Base-by-base conservation (phyloP, 257 asterid genomes). In the Penstemon davidsonii region DNA sequence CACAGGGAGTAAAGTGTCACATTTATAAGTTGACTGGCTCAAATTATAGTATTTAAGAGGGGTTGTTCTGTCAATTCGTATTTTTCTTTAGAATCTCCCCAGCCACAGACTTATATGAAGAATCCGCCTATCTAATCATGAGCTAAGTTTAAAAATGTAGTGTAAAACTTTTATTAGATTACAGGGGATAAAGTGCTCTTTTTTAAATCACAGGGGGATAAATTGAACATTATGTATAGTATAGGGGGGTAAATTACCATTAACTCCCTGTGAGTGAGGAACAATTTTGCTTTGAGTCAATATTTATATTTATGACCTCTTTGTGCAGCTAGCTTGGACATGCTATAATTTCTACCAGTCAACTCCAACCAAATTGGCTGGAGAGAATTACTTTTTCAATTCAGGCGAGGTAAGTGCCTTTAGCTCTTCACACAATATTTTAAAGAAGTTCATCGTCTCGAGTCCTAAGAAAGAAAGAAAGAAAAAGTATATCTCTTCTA, bases 341-440 rank as follows among this genome's bases (percentile, higher is more conserved):
- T 95, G 99, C 81, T 95, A 95, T 83, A 95, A 95, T 75, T 95
- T 95, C 82, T 95, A 95, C 80, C 92, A 89, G 82, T 87, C 92
- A 53, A 95, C 99, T 40, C 96, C 99, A 40, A 95, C 99, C 40
- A 95, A 95, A 81, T 83, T 95, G 85, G 99, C 99, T 44, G 99
- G 99, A 66, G 99, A 94, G 82, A 95, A 95, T 81, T 95, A 95
- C 75, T 86, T 87, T 71, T 95, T 95, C 71, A 72, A 82, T 74
- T 73, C 85, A 4, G 98, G 90, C 55, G 96, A 91, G 88, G 99
- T 91, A 61, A 54, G 41, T 53, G 55, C 50, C 56, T 59, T 66
- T 50, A 55, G 9, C 46, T 68, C 57, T 46, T 47, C 50, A 19
- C 9, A 38, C 33, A 69, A 43, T 57, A 40, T 47, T 54, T 40